phyloP scores from a whole-genome alignment of 768 basidiomycete species.

The Amanita rubescens region DNA sequence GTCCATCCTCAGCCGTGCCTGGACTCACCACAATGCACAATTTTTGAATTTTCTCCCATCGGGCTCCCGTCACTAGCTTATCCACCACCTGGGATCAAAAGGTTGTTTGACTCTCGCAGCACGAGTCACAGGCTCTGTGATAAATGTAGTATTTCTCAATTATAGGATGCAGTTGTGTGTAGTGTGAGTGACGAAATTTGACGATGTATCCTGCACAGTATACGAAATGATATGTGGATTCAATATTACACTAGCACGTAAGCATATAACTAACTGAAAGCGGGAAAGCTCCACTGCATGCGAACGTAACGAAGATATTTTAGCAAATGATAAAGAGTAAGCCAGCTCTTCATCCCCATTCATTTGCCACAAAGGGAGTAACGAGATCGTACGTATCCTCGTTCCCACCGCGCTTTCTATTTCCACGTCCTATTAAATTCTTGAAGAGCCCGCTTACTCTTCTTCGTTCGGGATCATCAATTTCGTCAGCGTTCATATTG shows the following conservation, averaged over 20 bases:
- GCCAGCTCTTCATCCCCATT: constrained; percentile 54
- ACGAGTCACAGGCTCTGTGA: no score
- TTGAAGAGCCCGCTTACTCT: constrained; percentile 50
- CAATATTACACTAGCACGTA: background rate
- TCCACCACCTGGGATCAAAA: no score
- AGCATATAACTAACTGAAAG: background rate
- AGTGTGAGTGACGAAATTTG: no score
- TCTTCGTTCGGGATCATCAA: constrained; percentile 23
- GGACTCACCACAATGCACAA: no score
- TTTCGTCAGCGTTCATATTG: constrained; percentile 27
- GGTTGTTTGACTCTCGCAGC: no score
- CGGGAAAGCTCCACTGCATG: background rate
- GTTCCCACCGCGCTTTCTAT: constrained; percentile 45
- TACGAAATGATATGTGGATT: background rate
- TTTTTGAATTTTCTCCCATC: no score
- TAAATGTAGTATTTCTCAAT: no score
- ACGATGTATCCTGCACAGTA: background rate
- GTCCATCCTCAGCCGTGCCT: no score
- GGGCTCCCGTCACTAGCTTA: no score
- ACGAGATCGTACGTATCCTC: constrained; percentile 78
- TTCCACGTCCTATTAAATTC: constrained; percentile 49
- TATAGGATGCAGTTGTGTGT: no score
- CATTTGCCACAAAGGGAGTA: constrained; percentile 74
- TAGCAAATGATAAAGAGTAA: background rate
- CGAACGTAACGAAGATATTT: background rate